Percentiles rank a stretch among this genome's conserved stretches.
Evolutionary conservation across 192 early-diverging fungal genomes (phyloP).

Genomic region (Linnemannia exigua): DNA sequence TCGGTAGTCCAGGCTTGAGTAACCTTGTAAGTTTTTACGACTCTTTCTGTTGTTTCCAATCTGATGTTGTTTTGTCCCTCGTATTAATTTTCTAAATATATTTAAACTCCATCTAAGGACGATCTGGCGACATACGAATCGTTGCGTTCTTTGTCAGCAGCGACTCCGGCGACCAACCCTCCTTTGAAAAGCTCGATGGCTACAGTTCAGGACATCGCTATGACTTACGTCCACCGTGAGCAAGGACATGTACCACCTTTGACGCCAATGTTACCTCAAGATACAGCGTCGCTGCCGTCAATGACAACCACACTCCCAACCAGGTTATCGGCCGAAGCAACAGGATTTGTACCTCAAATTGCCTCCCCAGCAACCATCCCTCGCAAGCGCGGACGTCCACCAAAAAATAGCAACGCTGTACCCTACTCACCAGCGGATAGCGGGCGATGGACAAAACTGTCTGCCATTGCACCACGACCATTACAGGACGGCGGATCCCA

Average conservation of each 20-base stretch:
- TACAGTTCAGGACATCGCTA: not conserved
- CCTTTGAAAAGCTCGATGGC: not conserved
- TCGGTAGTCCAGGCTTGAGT: not conserved
- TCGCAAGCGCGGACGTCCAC: constrained; percentile 4
- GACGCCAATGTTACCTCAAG: not conserved
- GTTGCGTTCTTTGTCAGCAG: not conserved
- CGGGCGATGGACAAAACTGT: not conserved
- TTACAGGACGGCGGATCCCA: not conserved
- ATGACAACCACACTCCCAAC: not conserved
- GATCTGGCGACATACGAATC: constrained; percentile 5
- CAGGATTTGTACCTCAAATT: not conserved
- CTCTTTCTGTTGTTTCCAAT: not conserved
- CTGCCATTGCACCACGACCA: not conserved
- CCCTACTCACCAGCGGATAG: not conserved
- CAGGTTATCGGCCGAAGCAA: not conserved
- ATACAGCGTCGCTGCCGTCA: not conserved
- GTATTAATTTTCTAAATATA: not conserved
- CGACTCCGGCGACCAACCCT: not conserved
- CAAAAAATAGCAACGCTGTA: not conserved
- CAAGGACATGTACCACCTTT: not conserved
- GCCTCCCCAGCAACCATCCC: not conserved
- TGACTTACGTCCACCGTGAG: not conserved
- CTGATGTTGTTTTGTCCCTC: not conserved
- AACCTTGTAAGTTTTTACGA: not conserved
- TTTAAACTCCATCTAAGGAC: not conserved